Evolutionary conservation across 345 rosid species (phyloP).

Genomic region (thale cress (Arabidopsis thaliana)): DNA sequence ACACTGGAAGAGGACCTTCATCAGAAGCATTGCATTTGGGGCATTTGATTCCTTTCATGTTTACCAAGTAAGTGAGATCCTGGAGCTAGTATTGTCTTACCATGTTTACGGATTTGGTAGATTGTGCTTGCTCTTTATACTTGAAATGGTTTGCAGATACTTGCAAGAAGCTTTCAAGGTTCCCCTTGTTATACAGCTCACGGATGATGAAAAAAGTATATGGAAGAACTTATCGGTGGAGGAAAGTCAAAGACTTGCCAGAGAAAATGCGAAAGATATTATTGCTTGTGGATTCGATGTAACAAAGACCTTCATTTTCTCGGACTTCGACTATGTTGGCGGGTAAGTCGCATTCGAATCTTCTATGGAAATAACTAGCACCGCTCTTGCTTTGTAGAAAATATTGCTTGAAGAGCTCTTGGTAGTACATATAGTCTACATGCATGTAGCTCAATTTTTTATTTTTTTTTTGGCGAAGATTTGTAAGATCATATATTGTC

Average conservation of each 20-base stretch:
- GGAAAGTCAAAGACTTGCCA: conserved; percentile 88
- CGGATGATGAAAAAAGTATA: conserved; percentile 92
- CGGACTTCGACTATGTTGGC: conserved; percentile 88
- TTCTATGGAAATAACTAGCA: neutral
- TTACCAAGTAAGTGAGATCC: conserved; percentile 68
- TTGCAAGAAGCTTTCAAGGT: conserved; percentile 91
- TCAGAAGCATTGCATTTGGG: conserved; percentile 94
- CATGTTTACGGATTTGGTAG: neutral
- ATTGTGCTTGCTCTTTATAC: neutral
- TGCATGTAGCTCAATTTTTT: neutral
- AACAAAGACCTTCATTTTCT: conserved; percentile 84
- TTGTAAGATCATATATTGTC: neutral
- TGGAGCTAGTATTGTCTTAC: conserved; percentile 5
- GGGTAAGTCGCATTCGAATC: conserved; percentile 58
- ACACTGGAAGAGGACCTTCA: conserved; percentile 96
- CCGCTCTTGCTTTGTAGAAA: neutral
- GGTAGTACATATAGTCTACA: neutral
- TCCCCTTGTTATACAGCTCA: conserved; percentile 91
- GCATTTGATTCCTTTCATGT: conserved; percentile 95
- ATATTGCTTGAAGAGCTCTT: neutral
- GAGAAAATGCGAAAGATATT: conserved; percentile 94
- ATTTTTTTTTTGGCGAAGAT: neutral
- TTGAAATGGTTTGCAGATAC: conserved; percentile 50
- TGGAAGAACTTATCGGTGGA: conserved; percentile 87
- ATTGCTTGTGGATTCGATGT: conserved; percentile 96